Conservation (phyloP, 441 rosid genomes). For the Bruguiera hainesii region DNA sequence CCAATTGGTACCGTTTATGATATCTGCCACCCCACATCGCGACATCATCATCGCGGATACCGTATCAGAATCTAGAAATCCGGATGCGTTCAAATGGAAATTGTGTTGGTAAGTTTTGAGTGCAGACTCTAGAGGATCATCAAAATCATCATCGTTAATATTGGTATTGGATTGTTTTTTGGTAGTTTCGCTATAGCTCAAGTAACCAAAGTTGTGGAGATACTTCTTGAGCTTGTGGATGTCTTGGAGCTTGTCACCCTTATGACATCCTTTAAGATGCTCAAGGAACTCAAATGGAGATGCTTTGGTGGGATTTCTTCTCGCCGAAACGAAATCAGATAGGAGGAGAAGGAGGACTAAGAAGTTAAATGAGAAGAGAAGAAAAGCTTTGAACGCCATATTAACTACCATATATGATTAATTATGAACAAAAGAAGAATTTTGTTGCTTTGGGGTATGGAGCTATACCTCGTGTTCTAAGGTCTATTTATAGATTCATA, state of each 20-base stretch:
- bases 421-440: background rate
- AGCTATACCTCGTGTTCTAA: background rate
- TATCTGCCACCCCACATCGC: conserved; percentile 31
- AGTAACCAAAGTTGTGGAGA: conserved; percentile 22
- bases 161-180: background rate
- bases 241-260: conserved; percentile 21
- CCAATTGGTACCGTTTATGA: conserved; percentile 10
- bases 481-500: background rate
- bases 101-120: conserved; percentile 29
- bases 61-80: conserved; percentile 23
- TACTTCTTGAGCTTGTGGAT: conserved; percentile 25
- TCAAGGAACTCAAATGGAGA: conserved; percentile 21
- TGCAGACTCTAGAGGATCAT: conserved; percentile 29
- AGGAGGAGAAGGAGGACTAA: conserved; percentile 3
- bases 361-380: conserved; percentile 6
- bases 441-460: background rate
- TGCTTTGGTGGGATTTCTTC: background rate
- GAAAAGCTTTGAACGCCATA: conserved; percentile 16
- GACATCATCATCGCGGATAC: conserved; percentile 18
- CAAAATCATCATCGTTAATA: conserved; percentile 17
- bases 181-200: background rate
- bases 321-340: conserved; percentile 1
- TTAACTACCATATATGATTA: background rate
- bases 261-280: conserved; percentile 24
- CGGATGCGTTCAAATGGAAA: conserved; percentile 20